A percentile compares a stretch with the other conserved stretches of the same genome.
Conservation (phyloP, 345 rosid genomes). For the Eucalyptus sideroxylon region DNA sequence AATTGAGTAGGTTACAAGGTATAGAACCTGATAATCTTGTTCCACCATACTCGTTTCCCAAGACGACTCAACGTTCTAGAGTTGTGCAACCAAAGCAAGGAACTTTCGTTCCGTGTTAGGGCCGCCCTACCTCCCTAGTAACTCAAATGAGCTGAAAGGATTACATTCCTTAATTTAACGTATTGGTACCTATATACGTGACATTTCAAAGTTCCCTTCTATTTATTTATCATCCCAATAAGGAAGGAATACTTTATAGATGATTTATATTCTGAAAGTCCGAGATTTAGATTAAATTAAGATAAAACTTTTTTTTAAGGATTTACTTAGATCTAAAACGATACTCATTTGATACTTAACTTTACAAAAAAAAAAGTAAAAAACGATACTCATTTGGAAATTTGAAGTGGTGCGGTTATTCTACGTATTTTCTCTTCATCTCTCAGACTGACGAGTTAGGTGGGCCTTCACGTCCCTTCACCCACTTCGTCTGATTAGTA, state of each 20-base stretch:
- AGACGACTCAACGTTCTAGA: neutral
- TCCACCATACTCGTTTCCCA: fast-evolving
- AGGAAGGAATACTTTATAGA: too few species aligned
- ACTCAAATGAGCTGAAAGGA: fast-evolving
- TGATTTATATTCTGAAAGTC: too few species aligned
- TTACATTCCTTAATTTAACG: too few species aligned
- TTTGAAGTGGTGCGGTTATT: neutral
- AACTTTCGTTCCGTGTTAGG: fast-evolving
- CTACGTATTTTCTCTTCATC: neutral
- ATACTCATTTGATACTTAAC: neutral
- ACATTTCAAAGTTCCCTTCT: fast-evolving
- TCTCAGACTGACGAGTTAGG: neutral
- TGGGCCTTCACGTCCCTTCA: neutral
- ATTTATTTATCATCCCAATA: too few species aligned
- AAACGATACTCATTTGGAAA: neutral
- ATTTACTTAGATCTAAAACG: too few species aligned
- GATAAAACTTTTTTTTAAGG: too few species aligned
- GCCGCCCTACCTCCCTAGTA: fast-evolving
- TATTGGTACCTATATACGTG: fast-evolving
- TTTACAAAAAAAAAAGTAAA: too few species aligned
- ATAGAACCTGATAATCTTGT: fast-evolving
- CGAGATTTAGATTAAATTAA: too few species aligned
- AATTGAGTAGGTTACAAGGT: neutral
- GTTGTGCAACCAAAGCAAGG: neutral
- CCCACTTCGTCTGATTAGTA: neutral